Conservation (phyloP, 2,329 filamentous ascomycete species). For the Aureobasidium zeae region DNA sequence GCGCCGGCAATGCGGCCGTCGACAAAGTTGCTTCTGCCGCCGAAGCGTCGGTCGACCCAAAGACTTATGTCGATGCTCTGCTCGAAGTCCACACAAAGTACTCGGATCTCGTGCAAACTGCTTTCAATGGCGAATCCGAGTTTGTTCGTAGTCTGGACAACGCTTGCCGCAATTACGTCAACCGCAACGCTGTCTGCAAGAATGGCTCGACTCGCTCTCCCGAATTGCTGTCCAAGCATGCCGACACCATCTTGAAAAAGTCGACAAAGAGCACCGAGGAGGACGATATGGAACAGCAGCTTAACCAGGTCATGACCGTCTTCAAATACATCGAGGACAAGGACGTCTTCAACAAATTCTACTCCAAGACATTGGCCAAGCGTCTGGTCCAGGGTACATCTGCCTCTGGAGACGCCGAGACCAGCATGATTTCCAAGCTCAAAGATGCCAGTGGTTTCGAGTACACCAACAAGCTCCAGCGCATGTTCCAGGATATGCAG, state of each 20-base stretch:
- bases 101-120: constrained; percentile 78
- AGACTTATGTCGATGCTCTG: constrained; percentile 90
- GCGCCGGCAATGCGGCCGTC: constrained; percentile 78
- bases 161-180: constrained; percentile 95
- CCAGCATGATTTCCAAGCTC: constrained; percentile 97
- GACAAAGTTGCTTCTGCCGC: constrained; percentile 83
- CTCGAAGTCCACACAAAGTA: constrained; percentile 93
- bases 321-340: constrained; percentile 99
- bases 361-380: constrained; percentile 91
- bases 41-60: constrained; percentile 77
- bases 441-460: constrained; percentile 98
- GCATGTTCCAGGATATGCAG: constrained; percentile 99
- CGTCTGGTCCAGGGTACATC: constrained; percentile 91
- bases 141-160: constrained; percentile 95
- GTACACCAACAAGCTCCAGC: constrained; percentile 98
- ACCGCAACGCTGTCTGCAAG: constrained; percentile 93
- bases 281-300: constrained; percentile 77
- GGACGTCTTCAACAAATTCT: constrained; percentile 99
- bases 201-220: constrained; percentile 88
- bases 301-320: constrained; percentile 94
- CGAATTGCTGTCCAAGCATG: constrained; percentile 89
- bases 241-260: constrained; percentile 85
- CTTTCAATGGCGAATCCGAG: constrained; percentile 91
- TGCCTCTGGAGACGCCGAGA: constrained; percentile 93
- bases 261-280: constrained; percentile 89